Conservation (phyloP, 2,329 filamentous ascomycete species). For the Colletotrichum sp. region DNA sequence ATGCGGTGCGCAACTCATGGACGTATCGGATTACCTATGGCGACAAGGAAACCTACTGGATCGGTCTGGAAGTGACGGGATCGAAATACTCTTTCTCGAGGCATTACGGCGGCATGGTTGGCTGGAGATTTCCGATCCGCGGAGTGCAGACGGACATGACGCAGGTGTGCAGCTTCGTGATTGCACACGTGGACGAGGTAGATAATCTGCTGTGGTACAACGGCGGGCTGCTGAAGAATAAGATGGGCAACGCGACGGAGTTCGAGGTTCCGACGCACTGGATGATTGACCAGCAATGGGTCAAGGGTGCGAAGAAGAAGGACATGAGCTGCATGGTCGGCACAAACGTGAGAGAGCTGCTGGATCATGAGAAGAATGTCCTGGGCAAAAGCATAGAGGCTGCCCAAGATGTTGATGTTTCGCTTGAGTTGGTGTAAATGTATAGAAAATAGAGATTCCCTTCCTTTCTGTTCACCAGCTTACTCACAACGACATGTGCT, state of each 20-base stretch:
- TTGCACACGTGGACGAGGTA: constrained; percentile 45
- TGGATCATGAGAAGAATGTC: background rate
- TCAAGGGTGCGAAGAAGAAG: constrained; percentile 35
- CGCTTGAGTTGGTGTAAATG: background rate
- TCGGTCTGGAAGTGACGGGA: constrained; percentile 45
- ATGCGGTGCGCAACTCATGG: constrained; percentile 40
- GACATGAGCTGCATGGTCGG: constrained; percentile 43
- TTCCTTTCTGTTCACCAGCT: background rate
- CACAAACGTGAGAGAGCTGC: background rate
- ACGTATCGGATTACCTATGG: constrained; percentile 48
- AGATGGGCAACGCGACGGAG: constrained; percentile 30
- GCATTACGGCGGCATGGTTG: constrained; percentile 46
- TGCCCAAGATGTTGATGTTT: constrained; percentile 23
- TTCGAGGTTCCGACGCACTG: constrained; percentile 41
- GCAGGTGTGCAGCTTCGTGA: constrained; percentile 43
- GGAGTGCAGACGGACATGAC: constrained; percentile 11
- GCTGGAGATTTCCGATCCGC: constrained; percentile 29
- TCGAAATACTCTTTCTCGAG: constrained; percentile 42
- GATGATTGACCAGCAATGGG: constrained; percentile 45
- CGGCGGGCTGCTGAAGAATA: constrained; percentile 46
- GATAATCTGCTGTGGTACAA: constrained; percentile 47
- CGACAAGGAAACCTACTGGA: constrained; percentile 53
- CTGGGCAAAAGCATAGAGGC: constrained; percentile 22
- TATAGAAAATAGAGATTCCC: background rate
- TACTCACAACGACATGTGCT: background rate